phyloP scores from a whole-genome alignment of 2,329 filamentous ascomycete genomes.

The Fusarium goolgardi region DNA sequence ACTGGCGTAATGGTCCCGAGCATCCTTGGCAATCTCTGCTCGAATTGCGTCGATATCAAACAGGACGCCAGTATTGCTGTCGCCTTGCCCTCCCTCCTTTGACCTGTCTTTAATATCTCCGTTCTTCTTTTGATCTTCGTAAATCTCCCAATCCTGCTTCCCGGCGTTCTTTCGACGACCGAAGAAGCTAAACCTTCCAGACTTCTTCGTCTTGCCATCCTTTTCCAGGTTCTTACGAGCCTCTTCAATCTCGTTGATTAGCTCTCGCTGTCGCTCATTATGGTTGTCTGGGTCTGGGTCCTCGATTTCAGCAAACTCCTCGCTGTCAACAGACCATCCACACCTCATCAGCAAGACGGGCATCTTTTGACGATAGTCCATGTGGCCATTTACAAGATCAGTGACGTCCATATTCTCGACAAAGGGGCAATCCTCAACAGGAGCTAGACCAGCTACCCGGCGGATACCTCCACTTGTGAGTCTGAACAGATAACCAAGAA shows the following conservation, averaged over 20 bases:
- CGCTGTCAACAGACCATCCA: conserved; percentile 90
- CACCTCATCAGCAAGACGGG: conserved; percentile 86
- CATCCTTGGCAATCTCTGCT: conserved; percentile 80
- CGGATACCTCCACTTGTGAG: conserved; percentile 93
- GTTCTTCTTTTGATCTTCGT: conserved; percentile 74
- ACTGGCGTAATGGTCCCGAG: conserved; percentile 62
- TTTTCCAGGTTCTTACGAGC: conserved; percentile 87
- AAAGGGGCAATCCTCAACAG: conserved; percentile 79
- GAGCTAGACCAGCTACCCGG: conserved; percentile 83
- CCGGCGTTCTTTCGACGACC: conserved; percentile 82
- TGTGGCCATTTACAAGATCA: conserved; percentile 87
- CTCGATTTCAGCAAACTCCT: conserved; percentile 96
- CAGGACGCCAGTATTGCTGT: conserved; percentile 73
- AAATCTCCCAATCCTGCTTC: conserved; percentile 94
- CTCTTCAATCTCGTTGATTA: conserved; percentile 97
- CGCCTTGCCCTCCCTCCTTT: conserved; percentile 53
- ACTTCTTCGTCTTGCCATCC: conserved; percentile 74
- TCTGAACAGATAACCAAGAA: conserved; percentile 94
- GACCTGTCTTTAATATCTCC: conserved; percentile 46
- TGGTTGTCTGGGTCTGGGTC: conserved; percentile 97
- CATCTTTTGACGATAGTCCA: conserved; percentile 96
- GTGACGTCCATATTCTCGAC: conserved; percentile 93
- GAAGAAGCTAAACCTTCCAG: conserved; percentile 78
- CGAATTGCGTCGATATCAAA: conserved; percentile 97
- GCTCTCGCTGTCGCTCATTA: conserved; percentile 83